Evolutionary conservation across 768 basidiomycete genomes (phyloP), one percentile per base, ranked within the genome.

Genomic region (Ramaria rubella): DNA sequence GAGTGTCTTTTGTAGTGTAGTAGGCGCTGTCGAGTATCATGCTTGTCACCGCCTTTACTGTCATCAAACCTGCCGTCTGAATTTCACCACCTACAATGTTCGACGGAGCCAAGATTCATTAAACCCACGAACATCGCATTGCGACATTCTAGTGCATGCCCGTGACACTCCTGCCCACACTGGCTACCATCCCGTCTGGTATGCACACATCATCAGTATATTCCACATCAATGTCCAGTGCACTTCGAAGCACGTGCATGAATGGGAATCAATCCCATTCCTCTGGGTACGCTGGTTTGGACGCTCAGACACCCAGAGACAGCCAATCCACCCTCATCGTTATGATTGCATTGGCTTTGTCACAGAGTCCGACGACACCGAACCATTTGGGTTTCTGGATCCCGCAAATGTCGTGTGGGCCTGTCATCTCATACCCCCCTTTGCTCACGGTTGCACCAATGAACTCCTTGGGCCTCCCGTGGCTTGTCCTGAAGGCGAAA

Each of bases 51-150:
- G 46, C 7, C 34, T 68, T 3, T 68, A 65, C 52, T 15, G 31
- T 1, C 66, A 69, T 55, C 50, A 55, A 2, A 57, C 48, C 0
- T 11, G 63, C 3, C 58, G 54, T 0, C 29, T 69, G 26, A 66
- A 61, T 29, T 65, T 62, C 52, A 66, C 65, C 1, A 62, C 65
- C 0, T 66, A 65, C 54, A 54, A 66, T 43, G 21, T 62, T 11
- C 58, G 52, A 6, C 58, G 59, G 2, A 59, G 23, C 9, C 43
- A 51, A 15, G 60, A 66, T 43, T 58, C 51, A 11, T 26, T 69
- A 29, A 68, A 59, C 11, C 65, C 64, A 0, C 48, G 61, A 0
- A 54, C 49, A 0, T 54, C 42, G 1, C 55, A 65, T 9, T 43
- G 42, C 2, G 38, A 60, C 17, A 40, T 71, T 5, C 66, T 70